These are phyloP conservation scores for Lasiodiplodia citricola DNA, from an alignment of 2,329 filamentous ascomycete species.

Conservation along the genomic window DNA sequence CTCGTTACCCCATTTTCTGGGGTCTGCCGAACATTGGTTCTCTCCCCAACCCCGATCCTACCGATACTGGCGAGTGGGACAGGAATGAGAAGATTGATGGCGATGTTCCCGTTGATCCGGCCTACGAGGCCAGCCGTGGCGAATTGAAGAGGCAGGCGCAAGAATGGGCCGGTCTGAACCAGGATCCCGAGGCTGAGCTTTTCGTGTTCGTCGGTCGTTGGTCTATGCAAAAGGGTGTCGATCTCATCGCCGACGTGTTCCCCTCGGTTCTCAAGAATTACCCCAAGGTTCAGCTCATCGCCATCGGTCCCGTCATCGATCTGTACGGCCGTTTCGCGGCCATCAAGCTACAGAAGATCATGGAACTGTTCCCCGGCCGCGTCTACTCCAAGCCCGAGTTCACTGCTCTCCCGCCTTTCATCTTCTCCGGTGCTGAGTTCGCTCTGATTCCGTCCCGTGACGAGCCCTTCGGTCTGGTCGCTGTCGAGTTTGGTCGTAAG, in stretches of 20 bases:
- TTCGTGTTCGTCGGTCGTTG: slow-evolving; percentile 73
- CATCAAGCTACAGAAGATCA: slow-evolving; percentile 67
- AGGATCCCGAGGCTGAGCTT: slow-evolving; percentile 65
- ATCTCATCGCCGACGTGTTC: slow-evolving; percentile 71
- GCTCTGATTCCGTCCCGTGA: slow-evolving; percentile 71
- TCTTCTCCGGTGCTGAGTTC: slow-evolving; percentile 72
- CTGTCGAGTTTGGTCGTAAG: slow-evolving; percentile 72
- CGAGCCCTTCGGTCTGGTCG: slow-evolving; percentile 72
- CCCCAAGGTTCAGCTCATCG: slow-evolving; percentile 65
- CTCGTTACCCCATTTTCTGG: slow-evolving; percentile 73
- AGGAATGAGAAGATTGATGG: slow-evolving; percentile 49
- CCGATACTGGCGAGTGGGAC: slow-evolving; percentile 67
- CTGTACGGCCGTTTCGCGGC: slow-evolving; percentile 72
- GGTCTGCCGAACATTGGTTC: slow-evolving; percentile 64
- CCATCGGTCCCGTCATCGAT: slow-evolving; percentile 69
- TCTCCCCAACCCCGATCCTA: slow-evolving; percentile 69
- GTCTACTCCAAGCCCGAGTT: slow-evolving; percentile 74
- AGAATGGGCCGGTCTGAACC: slow-evolving; percentile 69
- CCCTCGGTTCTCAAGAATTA: slow-evolving; percentile 66
- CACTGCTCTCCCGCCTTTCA: slow-evolving; percentile 68
- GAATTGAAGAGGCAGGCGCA: slow-evolving; percentile 66
- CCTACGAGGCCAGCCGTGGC: slow-evolving; percentile 59
- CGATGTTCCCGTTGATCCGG: slow-evolving; percentile 56
- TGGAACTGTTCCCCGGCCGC: slow-evolving; percentile 68
- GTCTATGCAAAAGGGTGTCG: slow-evolving; percentile 72